These are phyloP conservation scores for Cladosporium sp. DNA, from an alignment of 2,329 filamentous ascomycete genomes.

Conservation along the genomic window DNA sequence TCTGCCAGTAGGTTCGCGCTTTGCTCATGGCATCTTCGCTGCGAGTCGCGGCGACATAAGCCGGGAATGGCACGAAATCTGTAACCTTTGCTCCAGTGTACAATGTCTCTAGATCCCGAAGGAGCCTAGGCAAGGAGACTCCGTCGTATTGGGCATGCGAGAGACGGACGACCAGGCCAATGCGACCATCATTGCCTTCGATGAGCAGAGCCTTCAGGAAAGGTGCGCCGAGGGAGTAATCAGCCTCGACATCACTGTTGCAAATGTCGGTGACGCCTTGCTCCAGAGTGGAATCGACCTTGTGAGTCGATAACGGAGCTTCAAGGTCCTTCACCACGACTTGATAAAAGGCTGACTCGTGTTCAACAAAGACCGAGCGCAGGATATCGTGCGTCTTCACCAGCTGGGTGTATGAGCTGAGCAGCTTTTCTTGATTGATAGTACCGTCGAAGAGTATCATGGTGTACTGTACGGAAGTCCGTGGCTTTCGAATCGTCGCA, in stretches of 20 bases:
- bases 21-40: neutral
- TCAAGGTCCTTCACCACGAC: conserved; percentile 5
- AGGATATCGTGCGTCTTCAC: conserved; percentile 42
- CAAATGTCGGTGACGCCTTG: conserved; percentile 13
- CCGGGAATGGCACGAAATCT: conserved; percentile 6
- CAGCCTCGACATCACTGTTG: conserved; percentile 10
- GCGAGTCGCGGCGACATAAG: conserved; percentile 2
- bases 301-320: conserved; percentile 22
- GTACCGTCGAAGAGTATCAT: conserved; percentile 56
- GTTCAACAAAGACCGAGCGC: conserved; percentile 34
- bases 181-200: conserved; percentile 21
- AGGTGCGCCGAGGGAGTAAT: conserved; percentile 15
- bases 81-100: conserved; percentile 17
- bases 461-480: conserved; percentile 61
- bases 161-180: conserved; percentile 27
- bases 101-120: conserved; percentile 50
- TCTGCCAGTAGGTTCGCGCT: conserved; percentile 15
- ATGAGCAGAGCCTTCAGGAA: conserved; percentile 22
- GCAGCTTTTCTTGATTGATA: conserved; percentile 47
- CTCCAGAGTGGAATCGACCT: conserved; percentile 14
- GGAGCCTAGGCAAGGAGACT: conserved; percentile 50
- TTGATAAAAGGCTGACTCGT: neutral
- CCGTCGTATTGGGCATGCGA: conserved; percentile 36
- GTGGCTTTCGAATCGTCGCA: conserved; percentile 53
- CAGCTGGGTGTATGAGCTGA: conserved; percentile 50